Evolutionary conservation across 768 basidiomycete species (phyloP).

Genomic region (Sarcomyxa edulis): DNA sequence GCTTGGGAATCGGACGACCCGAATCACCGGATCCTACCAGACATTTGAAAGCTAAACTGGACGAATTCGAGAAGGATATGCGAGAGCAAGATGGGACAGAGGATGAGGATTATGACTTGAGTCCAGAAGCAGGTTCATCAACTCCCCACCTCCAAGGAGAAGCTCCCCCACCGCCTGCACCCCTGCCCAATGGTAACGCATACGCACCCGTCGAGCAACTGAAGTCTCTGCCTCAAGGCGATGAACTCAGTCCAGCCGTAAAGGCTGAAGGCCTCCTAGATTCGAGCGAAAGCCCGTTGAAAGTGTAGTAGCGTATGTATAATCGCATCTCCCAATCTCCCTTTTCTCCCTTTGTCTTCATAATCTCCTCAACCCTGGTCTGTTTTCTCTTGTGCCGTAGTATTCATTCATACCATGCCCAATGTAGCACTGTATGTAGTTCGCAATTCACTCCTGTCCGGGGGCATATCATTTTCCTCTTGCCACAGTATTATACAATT

Average conservation of each 20-base stretch:
- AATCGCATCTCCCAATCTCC: not conserved
- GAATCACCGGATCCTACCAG: constrained; percentile 49
- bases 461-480: too few species aligned
- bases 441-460: too few species aligned
- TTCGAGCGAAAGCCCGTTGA: constrained; percentile 54
- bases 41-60: constrained; percentile 54
- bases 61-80: constrained; percentile 55
- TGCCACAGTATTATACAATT: constrained; percentile 3
- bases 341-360: constrained; percentile 3
- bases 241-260: constrained; percentile 47
- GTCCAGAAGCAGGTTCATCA: constrained; percentile 17
- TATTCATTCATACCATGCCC: too few species aligned
- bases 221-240: constrained; percentile 44
- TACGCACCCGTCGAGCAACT: constrained; percentile 43
- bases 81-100: constrained; percentile 31
- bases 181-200: constrained; percentile 41
- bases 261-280: constrained; percentile 64
- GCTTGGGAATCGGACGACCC: constrained; percentile 36
- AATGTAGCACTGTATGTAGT: too few species aligned
- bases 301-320: constrained; percentile 17
- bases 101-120: constrained; percentile 17
- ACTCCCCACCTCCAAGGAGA: constrained; percentile 31
- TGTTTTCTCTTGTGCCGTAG: constrained; percentile 4
- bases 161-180: constrained; percentile 40
- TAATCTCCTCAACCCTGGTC: too few species aligned